A percentile compares a stretch with the other conserved stretches of the same genome.
Conservation (phyloP, 331 rosid genomes). For the Cydonia oblonga region DNA sequence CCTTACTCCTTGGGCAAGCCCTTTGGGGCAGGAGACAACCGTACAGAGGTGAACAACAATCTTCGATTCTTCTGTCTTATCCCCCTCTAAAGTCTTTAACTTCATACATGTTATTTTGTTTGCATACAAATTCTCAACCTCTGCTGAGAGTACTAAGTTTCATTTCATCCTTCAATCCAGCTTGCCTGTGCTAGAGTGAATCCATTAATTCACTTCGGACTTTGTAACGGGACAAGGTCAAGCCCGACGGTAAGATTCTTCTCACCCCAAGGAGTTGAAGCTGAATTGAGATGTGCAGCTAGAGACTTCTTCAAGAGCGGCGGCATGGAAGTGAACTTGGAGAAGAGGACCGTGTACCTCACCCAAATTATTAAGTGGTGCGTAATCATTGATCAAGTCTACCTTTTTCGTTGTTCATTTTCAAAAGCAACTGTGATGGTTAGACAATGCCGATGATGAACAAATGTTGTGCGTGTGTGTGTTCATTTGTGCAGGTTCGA, state of each 20-base stretch:
- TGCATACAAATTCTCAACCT: not conserved
- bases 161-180: constrained; percentile 24
- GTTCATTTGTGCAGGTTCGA: constrained; percentile 38
- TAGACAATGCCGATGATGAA: not conserved
- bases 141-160: not conserved
- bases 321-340: constrained; percentile 75
- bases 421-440: not conserved
- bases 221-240: constrained; percentile 71
- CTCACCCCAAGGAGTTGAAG: constrained; percentile 60
- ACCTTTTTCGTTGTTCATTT: not conserved
- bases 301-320: constrained; percentile 65
- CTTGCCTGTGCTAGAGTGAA: constrained; percentile 50
- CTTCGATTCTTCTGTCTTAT: not conserved
- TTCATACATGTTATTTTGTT: not conserved
- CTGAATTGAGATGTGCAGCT: constrained; percentile 66
- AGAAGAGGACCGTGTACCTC: constrained; percentile 62
- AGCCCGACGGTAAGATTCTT: constrained; percentile 76
- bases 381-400: not conserved
- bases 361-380: constrained; percentile 66
- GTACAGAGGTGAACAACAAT: constrained; percentile 47
- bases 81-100: too few relatives aligned
- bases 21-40: constrained; percentile 45
- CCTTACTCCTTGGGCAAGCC: constrained; percentile 75
- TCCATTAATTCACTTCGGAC: constrained; percentile 81
- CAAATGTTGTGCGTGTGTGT: not conserved